A percentile compares a stretch with the other conserved stretches of the same genome.
phyloP scores from a whole-genome alignment of 1,284 basidiomycete species.

The Xanthoconium separans region DNA sequence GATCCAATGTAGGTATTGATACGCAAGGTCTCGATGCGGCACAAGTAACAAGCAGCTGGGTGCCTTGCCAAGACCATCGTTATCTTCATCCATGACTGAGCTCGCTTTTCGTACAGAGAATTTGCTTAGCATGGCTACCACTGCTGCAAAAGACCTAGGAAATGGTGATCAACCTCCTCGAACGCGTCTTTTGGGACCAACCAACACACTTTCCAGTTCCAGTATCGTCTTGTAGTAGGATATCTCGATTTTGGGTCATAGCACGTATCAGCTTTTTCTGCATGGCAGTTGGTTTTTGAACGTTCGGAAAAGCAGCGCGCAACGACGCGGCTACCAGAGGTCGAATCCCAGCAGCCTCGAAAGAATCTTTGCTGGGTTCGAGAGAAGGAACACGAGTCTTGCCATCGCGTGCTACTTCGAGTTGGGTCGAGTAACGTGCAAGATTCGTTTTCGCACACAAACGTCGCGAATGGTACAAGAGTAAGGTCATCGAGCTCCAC shows the following conservation, averaged over 20 bases:
- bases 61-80: constrained; percentile 16
- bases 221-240: constrained; percentile 66
- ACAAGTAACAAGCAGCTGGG: constrained; percentile 63
- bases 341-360: constrained; percentile 52
- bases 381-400: neutral
- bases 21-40: constrained; percentile 72
- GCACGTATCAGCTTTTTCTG: constrained; percentile 65
- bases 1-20: constrained; percentile 69
- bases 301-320: constrained; percentile 58
- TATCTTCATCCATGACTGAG: neutral
- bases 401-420: constrained; percentile 8
- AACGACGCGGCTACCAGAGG: constrained; percentile 48
- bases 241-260: constrained; percentile 53
- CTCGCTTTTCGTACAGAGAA: constrained; percentile 31
- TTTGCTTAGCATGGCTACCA: constrained; percentile 64
- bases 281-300: constrained; percentile 55
- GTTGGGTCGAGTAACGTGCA: constrained; percentile 20
- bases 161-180: neutral
- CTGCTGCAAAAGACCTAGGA: constrained; percentile 67
- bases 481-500: constrained; percentile 25
- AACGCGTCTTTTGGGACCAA: neutral
- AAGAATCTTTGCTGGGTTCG: constrained; percentile 30
- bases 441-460: constrained; percentile 17
- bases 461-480: constrained; percentile 9
- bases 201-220: constrained; percentile 74